A percentile compares a stretch with the other conserved stretches of the same genome.
Conservation (phyloP, 106 monocot species). For the Dendrobium chrysotoxum region DNA sequence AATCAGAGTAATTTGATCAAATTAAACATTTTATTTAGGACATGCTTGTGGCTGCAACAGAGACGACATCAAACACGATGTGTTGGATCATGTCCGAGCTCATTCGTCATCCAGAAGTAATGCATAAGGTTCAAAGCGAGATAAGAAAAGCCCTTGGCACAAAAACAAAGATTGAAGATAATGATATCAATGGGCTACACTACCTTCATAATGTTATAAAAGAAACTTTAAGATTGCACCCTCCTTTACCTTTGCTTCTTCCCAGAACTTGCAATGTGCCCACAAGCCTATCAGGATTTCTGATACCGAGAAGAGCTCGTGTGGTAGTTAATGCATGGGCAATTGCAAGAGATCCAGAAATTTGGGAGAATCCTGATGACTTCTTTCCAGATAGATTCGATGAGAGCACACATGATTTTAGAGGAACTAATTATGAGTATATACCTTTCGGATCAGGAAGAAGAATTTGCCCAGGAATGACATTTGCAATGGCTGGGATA, state of each 20-base stretch:
- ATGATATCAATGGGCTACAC: not conserved
- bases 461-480: constrained; percentile 6
- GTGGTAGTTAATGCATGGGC: constrained; percentile 12
- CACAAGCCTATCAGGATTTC: not conserved
- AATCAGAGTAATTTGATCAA: no score
- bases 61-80: constrained; percentile 8
- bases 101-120: constrained; percentile 3
- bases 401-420: not conserved
- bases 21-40: constrained; percentile 9
- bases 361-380: constrained; percentile 2
- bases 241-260: constrained; percentile 6
- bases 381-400: constrained; percentile 13
- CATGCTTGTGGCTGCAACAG: constrained; percentile 13
- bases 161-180: not conserved
- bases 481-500: constrained; percentile 2
- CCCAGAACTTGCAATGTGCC: not conserved
- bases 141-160: not conserved
- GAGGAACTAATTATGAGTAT: not conserved
- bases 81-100: constrained; percentile 21
- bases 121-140: not conserved
- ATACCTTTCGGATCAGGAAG: constrained; percentile 9
- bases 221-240: not conserved
- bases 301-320: not conserved
- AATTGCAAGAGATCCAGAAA: not conserved
- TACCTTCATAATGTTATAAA: not conserved